phyloP scores from a whole-genome alignment of 257 asterid species.

The Solanum rostratum region DNA sequence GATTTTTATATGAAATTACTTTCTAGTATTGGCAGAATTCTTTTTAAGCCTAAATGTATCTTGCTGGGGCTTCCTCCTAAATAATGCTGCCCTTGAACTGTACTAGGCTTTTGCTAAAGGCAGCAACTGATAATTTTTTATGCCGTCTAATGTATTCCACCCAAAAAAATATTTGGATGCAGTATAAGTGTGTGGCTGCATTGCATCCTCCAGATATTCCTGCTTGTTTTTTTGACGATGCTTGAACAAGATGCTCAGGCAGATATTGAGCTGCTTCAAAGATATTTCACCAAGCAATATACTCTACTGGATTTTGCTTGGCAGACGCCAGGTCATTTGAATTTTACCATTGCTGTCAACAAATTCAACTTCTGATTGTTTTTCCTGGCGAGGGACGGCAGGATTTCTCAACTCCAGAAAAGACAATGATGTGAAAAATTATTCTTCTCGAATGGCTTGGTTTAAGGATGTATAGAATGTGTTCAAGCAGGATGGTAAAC shows the following conservation, averaged over 20 bases:
- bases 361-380: neutral
- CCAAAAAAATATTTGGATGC: neutral
- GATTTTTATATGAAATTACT: neutral
- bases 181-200: conserved; percentile 29
- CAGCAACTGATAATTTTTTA: neutral
- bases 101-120: neutral
- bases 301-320: neutral
- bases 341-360: neutral
- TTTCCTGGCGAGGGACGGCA: neutral
- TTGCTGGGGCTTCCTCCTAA: neutral
- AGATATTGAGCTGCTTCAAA: neutral
- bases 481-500: neutral
- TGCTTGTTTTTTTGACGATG: conserved; percentile 6
- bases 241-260: neutral
- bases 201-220: conserved; percentile 23
- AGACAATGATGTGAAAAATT: neutral
- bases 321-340: neutral
- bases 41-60: neutral
- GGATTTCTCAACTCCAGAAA: neutral
- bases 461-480: neutral
- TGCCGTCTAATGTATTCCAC: neutral
- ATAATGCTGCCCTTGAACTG: neutral
- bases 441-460: neutral
- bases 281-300: neutral
- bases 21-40: neutral